phyloP scores from a whole-genome alignment of 75 land plant genomes.

The Cunninghamia lanceolata region DNA sequence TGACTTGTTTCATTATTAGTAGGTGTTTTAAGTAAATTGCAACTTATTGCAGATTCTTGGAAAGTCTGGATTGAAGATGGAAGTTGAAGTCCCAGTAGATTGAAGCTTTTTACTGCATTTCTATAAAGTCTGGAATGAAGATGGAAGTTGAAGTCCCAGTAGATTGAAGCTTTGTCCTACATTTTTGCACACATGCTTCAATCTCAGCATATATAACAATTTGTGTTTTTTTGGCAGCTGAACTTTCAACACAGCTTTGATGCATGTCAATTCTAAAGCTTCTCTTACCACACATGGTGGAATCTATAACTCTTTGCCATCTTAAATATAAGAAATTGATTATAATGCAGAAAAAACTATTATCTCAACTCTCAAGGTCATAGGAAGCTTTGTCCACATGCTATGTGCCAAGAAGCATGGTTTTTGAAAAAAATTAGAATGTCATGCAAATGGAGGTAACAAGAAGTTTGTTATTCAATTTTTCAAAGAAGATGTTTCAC shows the following conservation, averaged over 20 bases:
- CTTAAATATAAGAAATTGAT: too few species aligned
- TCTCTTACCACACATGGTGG: background rate
- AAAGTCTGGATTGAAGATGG: constrained; percentile 74
- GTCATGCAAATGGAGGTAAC: background rate
- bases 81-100: constrained; percentile 91
- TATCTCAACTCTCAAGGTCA: too few species aligned
- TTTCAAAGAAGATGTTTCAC: background rate
- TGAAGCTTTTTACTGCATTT: constrained; percentile 10
- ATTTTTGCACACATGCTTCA: background rate
- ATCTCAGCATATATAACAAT: background rate
- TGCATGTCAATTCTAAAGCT: background rate
- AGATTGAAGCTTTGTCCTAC: constrained; percentile 33
- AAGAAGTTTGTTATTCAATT: background rate
- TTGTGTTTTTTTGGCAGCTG: background rate
- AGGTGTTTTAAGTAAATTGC: background rate
- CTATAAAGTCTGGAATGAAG: constrained; percentile 44
- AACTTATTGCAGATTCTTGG: constrained; percentile 51
- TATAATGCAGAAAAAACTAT: too few species aligned
- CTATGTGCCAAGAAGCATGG: background rate
- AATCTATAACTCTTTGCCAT: too few species aligned
- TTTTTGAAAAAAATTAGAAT: background rate
- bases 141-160: constrained; percentile 94
- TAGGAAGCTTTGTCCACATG: background rate
- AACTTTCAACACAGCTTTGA: background rate
- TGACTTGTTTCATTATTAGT: background rate